phyloP scores from a whole-genome alignment of 768 basidiomycete genomes.

The Rubroboletus satanas region DNA sequence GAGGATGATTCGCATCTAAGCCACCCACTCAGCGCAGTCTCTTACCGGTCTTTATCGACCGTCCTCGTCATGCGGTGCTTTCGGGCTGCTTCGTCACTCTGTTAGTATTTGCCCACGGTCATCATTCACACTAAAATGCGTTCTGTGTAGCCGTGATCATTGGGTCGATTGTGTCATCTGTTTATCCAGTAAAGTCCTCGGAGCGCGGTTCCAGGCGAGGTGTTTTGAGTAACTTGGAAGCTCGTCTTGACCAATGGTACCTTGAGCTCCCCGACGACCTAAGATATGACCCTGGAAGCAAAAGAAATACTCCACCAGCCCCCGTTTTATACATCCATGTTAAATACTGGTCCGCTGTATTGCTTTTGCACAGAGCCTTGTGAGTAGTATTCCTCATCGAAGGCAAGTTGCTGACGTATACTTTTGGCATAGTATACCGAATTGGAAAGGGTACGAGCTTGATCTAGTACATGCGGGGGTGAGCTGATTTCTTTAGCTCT shows the following conservation, averaged over 20 bases:
- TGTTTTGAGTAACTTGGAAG: slow-evolving; percentile 54
- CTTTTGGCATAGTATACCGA: slow-evolving; percentile 53
- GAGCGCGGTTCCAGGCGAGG: slow-evolving; percentile 46
- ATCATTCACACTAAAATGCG: slow-evolving; percentile 1
- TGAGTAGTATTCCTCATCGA: slow-evolving; percentile 39
- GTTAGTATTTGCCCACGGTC: slow-evolving; percentile 36
- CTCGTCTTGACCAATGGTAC: slow-evolving; percentile 70
- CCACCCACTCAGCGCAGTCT: slow-evolving; percentile 35
- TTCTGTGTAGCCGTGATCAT: slow-evolving; percentile 56
- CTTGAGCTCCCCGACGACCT: slow-evolving; percentile 62
- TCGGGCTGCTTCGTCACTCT: slow-evolving; percentile 52
- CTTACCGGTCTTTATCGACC: slow-evolving; percentile 37
- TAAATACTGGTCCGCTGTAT: slow-evolving; percentile 71
- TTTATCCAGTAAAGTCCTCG: slow-evolving; percentile 64
- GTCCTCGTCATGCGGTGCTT: slow-evolving; percentile 53
- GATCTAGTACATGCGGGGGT: not conserved
- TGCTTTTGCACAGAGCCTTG: slow-evolving; percentile 77
- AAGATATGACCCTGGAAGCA: slow-evolving; percentile 54
- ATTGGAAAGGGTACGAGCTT: slow-evolving; percentile 55
- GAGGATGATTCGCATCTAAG: slow-evolving; percentile 59
- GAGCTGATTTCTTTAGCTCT: slow-evolving; percentile 29
- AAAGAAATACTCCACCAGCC: slow-evolving; percentile 53
- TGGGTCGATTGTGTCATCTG: slow-evolving; percentile 59
- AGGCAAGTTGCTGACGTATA: slow-evolving; percentile 9
- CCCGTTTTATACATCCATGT: slow-evolving; percentile 67